Base-by-base conservation (phyloP, 2,329 filamentous ascomycete genomes). In the Fusarium cyanostomum region DNA sequence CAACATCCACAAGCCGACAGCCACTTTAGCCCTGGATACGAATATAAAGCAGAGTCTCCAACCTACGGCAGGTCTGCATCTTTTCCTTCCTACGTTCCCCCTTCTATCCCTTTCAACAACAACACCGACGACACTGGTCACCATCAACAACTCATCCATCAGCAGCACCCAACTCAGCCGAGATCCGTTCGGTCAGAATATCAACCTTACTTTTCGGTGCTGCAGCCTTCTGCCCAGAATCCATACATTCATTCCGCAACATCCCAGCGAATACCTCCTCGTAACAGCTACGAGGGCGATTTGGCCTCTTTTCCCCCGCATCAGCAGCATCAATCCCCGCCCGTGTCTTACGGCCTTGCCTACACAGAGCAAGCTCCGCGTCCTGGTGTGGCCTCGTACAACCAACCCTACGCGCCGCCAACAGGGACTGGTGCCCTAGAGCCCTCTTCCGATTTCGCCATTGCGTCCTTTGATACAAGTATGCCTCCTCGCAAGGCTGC, bases 401-500 rank as follows among this genome's bases (percentile, higher is more conserved):
- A 53, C 31, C 63, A 68, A 38, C 60, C 58, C 30, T 64, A 63
- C 43, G 50, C 56, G 39, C 61, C 49, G 39, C 46, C 60, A 11
- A 18, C 35, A 34, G 51, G 45, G 44, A 31, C 53, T 26, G 44
- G 55, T 41, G 18, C 46, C 34, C 33, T 48, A 44, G 56, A 58
- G 52, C 31, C 16, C 34, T 15, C 48, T 39, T 50, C 52, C n/a
- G 54, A 48, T n/a, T 52, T 66, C 42, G 35, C 58, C 31, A 45
- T 52, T 30, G 7, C 58, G 33, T 39, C 59, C 10, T 50, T 56
- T 50, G 26, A 60, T n/a, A 44, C 64, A 24, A 59, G 69, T 13
- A 79, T 79, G 77, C 77, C 77, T 67, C 71, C 71, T 27, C 69
- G 71, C 64, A 71, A 71, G 64, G 70, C 71, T 34, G 76, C 71